A percentile compares a stretch with the other conserved stretches of the same genome.
Evolutionary conservation across 345 rosid species (phyloP).

Genomic region (Aquilaria malaccensis): DNA sequence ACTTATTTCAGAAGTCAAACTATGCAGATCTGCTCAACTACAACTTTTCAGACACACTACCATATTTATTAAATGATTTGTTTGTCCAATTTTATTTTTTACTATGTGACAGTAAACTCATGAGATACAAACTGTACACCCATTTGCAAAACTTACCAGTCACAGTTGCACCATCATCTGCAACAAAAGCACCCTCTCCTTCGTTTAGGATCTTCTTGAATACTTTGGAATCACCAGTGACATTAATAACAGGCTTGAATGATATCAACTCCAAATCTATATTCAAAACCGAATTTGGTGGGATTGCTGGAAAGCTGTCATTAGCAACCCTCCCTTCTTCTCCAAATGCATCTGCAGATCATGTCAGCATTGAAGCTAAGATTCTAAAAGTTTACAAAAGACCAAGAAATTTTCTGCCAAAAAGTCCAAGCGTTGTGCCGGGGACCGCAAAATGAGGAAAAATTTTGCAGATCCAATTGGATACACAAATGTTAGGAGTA

Average conservation of each 20-base stretch:
- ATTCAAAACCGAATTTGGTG: conserved; percentile 34
- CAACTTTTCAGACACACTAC: too few relatives aligned
- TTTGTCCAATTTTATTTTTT: too few relatives aligned
- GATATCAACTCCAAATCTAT: conserved; percentile 44
- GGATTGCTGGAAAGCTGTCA: conserved; percentile 20
- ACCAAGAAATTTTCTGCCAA: too few relatives aligned
- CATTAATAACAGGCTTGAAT: conserved; percentile 50
- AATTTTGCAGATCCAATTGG: neutral
- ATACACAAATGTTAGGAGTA: neutral
- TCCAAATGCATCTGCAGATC: conserved; percentile 44
- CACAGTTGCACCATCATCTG: conserved; percentile 51
- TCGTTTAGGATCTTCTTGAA: conserved; percentile 51
- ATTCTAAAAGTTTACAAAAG: neutral
- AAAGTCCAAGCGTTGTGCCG: too few relatives aligned
- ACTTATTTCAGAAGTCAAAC: neutral
- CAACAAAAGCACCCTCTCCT: conserved; percentile 39
- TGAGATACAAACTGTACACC: neutral
- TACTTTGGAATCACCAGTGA: conserved; percentile 45
- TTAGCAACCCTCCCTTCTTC: conserved; percentile 25
- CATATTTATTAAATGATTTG: too few relatives aligned
- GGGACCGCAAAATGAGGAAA: too few relatives aligned
- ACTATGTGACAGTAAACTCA: too few relatives aligned
- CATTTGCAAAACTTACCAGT: conserved; percentile 30
- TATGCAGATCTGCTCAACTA: neutral
- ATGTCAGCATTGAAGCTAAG: neutral